These are phyloP conservation scores for Taxawa tesnikishii DNA, from an alignment of 2,329 filamentous ascomycete genomes.

Conservation along the genomic window DNA sequence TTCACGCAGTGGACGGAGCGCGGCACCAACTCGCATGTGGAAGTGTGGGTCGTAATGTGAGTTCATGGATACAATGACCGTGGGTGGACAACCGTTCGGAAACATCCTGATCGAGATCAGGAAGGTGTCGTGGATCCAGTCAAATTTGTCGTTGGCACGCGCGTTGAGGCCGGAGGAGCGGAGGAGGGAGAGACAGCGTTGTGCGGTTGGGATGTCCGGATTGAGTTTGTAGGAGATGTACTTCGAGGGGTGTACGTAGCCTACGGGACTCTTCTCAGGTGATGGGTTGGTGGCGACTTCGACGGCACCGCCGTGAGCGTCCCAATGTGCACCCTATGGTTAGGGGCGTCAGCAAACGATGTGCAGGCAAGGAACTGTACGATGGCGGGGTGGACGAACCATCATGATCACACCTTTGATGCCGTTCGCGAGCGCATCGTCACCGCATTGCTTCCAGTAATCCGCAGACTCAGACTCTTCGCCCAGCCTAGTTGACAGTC, in stretches of 20 bases:
- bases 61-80: slow-evolving; percentile 46
- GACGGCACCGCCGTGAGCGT: slow-evolving; percentile 41
- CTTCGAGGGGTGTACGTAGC: slow-evolving; percentile 54
- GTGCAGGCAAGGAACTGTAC: no score
- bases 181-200: slow-evolving; percentile 39
- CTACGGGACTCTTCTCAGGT: slow-evolving; percentile 51
- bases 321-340: slow-evolving; percentile 54
- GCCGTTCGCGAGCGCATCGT: slow-evolving; percentile 45
- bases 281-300: slow-evolving; percentile 49
- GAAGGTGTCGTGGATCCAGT: slow-evolving; percentile 64
- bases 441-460: slow-evolving; percentile 55
- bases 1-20: slow-evolving; percentile 42
- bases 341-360: no score
- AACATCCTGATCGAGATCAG: slow-evolving; percentile 61
- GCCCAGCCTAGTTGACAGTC: no score
- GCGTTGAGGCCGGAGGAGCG: slow-evolving; percentile 41
- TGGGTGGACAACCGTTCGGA: slow-evolving; percentile 50
- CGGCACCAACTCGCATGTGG: slow-evolving; percentile 45
- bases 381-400: no score
- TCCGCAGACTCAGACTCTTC: slow-evolving; percentile 48
- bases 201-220: slow-evolving; percentile 43
- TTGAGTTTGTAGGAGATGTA: slow-evolving; percentile 50
- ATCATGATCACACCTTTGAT: slow-evolving; percentile 56
- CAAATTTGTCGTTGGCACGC: slow-evolving; percentile 41
- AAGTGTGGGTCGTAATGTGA: slow-evolving; percentile 43